Base-by-base conservation (phyloP, 2,329 filamentous ascomycete species). In the Epichloe amarillans region DNA sequence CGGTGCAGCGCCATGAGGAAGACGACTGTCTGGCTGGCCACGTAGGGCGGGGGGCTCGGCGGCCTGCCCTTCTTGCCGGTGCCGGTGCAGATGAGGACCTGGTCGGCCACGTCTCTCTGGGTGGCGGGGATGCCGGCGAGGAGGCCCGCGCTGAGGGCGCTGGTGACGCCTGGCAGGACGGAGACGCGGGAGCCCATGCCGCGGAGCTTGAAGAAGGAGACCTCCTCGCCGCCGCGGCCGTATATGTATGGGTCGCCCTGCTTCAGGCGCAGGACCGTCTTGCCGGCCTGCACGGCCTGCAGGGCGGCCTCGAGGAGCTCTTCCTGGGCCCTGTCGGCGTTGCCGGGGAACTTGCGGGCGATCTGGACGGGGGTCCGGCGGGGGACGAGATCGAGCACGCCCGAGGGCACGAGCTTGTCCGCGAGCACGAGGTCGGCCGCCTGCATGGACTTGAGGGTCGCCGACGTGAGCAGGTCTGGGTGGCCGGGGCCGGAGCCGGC, bases 181-280 rank as follows among this genome's bases (percentile, higher is more conserved):
- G 78, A 62, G 1, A 83, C 73, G 10, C 65, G 70, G 11, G 82
- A 79, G 5, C 74, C 76, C 52, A 84, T 83, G 2, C 89, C 88
- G 46, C 84, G 76, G 3, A 71, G 70, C 2, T 82, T 73, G 74
- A 98, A 96, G 64, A 86, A 95, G 33, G 81, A 79, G 39, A 88
- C 87, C 66, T 98, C 93, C 65, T 98, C 93, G 36, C 88, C 93
- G 51, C 93, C 93, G 39, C 93, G 83, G 39, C 93, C 93, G 67
- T 97, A 98, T 39, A 98, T 80, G 67, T 95, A 98, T 0, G 93
- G 93, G 61, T 98, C 93, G 44, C 93, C 93, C 65, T 98, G 93
- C 70, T 98, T 98, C 43, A 98, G 74, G 3, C 93, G 79, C 36
- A 98, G 74, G 0, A 98, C 93, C 1, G 80, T 86, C 64, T 86